phyloP scores from a whole-genome alignment of 441 rosid species.

The Macaranga tanarius region DNA sequence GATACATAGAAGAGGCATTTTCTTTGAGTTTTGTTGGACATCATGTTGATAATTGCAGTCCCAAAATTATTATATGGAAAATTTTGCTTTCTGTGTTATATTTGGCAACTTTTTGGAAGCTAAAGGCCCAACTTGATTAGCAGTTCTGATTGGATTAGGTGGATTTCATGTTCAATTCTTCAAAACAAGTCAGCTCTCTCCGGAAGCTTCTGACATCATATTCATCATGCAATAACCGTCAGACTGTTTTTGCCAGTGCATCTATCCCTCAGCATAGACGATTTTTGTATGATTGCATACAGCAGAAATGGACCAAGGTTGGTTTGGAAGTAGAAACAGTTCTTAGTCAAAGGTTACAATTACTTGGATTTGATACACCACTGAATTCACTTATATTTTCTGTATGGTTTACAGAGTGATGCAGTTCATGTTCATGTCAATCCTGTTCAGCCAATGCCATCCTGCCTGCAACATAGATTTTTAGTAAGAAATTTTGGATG shows the following conservation, averaged over 20 bases:
- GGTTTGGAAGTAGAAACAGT: slow-evolving; percentile 33
- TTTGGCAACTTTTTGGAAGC: neutral
- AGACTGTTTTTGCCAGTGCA: slow-evolving; percentile 90
- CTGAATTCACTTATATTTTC: slow-evolving; percentile 20
- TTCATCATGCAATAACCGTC: slow-evolving; percentile 67
- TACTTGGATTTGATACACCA: slow-evolving; percentile 8
- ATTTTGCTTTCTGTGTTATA: neutral
- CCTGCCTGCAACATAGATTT: slow-evolving; percentile 65
- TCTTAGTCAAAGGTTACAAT: slow-evolving; percentile 12
- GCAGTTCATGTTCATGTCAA: slow-evolving; percentile 75
- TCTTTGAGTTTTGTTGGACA: neutral
- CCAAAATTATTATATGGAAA: neutral
- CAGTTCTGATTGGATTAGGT: slow-evolving; percentile 41
- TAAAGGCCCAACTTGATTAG: neutral
- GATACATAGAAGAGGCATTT: neutral
- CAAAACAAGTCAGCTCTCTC: slow-evolving; percentile 76
- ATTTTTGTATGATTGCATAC: slow-evolving; percentile 78
- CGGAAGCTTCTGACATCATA: slow-evolving; percentile 75
- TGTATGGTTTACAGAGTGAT: slow-evolving; percentile 47
- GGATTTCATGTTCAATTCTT: slow-evolving; percentile 88
- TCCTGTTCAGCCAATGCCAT: slow-evolving; percentile 72
- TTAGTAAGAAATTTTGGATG: slow-evolving; percentile 47
- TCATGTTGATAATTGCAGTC: neutral
- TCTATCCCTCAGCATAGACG: slow-evolving; percentile 85
- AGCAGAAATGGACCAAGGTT: slow-evolving; percentile 95